Evolutionary conservation across 2,329 filamentous ascomycete genomes (phyloP), one percentile per base, ranked within the genome.

Genomic region (Saccharata proteae): DNA sequence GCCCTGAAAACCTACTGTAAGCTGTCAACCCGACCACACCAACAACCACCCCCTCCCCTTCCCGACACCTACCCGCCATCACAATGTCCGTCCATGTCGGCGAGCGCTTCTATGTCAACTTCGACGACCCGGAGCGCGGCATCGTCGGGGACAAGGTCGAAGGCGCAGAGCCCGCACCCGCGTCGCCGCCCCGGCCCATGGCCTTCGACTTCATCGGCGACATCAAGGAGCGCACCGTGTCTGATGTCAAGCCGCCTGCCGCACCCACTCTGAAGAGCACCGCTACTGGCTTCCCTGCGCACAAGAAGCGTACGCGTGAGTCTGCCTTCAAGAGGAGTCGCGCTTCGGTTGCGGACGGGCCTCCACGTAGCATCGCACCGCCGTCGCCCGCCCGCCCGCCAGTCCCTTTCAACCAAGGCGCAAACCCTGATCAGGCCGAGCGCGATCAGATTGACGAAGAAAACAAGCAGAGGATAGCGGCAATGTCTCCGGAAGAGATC

Each of bases 401-500:
- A 15, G 10, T 24, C 18, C 7, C 5, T 24, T 9, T 13, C 18
- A 13, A 24, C n/a, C 21, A 27, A 4, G 23, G 12, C 9, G 18
- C 21, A 19, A 43, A 38, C 22, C 49, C 49, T 38, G 60, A 63
- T 24, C 54, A 66, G 8, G 62, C 68, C 25, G 85, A 93, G 48
- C 74, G 72, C 46, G 61, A 62, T 39, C 65, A 69, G 4, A 96
- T 98, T 51, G 80, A 88, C 46, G 68, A 75, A 42, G 85, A 96
- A 52, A 98, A 96, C 47, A 71, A 61, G 26, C 68, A 74, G 36
- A 71, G 71, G 38, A 55, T 98, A 27, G 76, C 75, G 10, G 64
- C 66, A 16, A 94, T 98, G 90, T 80, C 80, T 2, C 61, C 73
- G 0, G 70, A 74, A 21, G 83, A 94, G 55, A 93, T 96, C 36